These are phyloP conservation scores for Corrigiola litoralis DNA, from an alignment of 179 eudicot species.

Conservation along the genomic window DNA sequence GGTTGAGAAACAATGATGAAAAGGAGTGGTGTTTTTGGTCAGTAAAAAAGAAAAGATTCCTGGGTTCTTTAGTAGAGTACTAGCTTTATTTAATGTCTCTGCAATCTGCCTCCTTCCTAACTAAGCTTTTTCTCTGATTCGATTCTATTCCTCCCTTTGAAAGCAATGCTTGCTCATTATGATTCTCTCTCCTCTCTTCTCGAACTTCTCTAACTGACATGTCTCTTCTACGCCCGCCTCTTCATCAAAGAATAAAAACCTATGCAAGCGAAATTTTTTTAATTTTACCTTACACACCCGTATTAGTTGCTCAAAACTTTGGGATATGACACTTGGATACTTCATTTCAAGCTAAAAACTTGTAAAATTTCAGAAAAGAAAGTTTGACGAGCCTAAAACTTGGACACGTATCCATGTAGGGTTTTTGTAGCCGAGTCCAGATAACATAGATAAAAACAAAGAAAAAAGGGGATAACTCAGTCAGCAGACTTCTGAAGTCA, in stretches of 20 bases:
- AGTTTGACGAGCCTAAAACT: too few relatives aligned
- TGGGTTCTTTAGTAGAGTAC: background rate
- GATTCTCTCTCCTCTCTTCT: constrained; percentile 3
- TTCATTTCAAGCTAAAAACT: too few relatives aligned
- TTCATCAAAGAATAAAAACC: too few relatives aligned
- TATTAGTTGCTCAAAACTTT: too few relatives aligned
- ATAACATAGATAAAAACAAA: background rate
- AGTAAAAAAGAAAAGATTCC: constrained; percentile 22
- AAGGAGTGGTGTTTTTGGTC: constrained; percentile 12
- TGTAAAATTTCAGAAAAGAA: too few relatives aligned
- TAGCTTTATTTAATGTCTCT: constrained; percentile 1
- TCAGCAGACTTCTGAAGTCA: constrained; percentile 2
- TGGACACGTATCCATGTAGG: too few relatives aligned
- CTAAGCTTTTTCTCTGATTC: constrained; percentile 18
- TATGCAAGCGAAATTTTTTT: too few relatives aligned
- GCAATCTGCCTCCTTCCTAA: background rate
- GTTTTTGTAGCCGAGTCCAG: too few relatives aligned
- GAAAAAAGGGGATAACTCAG: constrained; percentile 8
- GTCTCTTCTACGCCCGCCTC: constrained; percentile 24
- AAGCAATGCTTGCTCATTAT: constrained; percentile 26
- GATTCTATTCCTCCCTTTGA: constrained; percentile 24
- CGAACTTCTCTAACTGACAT: constrained; percentile 26
- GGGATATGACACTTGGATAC: too few relatives aligned
- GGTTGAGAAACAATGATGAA: constrained; percentile 32
- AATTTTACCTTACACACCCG: too few relatives aligned